phyloP scores from a whole-genome alignment of 1,139 yeast genomes.

The Saccharomyces hybrid region DNA sequence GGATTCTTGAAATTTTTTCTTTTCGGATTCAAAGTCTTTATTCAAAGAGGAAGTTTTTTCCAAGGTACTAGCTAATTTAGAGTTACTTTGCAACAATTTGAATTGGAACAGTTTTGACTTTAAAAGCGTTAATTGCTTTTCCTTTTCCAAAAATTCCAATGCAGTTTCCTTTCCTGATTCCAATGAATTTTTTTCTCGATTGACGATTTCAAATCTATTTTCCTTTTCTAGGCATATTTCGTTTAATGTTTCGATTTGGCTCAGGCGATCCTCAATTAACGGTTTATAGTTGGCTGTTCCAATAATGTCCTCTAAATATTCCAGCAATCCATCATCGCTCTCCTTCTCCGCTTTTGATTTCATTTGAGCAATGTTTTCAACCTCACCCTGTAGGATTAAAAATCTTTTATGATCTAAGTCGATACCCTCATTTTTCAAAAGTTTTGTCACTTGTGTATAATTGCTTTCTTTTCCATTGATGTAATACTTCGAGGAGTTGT shows the following conservation, averaged over 20 bases:
- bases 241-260: conserved; percentile 59
- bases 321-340: conserved; percentile 86
- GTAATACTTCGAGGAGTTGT: conserved; percentile 71
- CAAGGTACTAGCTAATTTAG: conserved; percentile 37
- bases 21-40: conserved; percentile 42
- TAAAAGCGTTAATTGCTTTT: conserved; percentile 51
- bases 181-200: conserved; percentile 61
- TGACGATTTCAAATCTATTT: conserved; percentile 69
- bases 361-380: conserved; percentile 97
- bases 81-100: conserved; percentile 38
- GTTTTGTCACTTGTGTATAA: conserved; percentile 70
- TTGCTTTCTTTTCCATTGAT: conserved; percentile 63
- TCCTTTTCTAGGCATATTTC: conserved; percentile 78
- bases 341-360: conserved; percentile 92
- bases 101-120: conserved; percentile 54
- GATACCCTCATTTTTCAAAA: conserved; percentile 76
- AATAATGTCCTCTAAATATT: conserved; percentile 90
- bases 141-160: conserved; percentile 53
- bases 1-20: conserved; percentile 38
- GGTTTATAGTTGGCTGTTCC: conserved; percentile 84
- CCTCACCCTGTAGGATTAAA: conserved; percentile 93
- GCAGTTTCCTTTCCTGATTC: conserved; percentile 70
- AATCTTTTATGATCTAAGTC: conserved; percentile 94
- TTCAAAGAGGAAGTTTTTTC: conserved; percentile 35
- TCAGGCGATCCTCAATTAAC: conserved; percentile 58